Conservation (phyloP, 331 rosid species). For the Ulmus americana region DNA sequence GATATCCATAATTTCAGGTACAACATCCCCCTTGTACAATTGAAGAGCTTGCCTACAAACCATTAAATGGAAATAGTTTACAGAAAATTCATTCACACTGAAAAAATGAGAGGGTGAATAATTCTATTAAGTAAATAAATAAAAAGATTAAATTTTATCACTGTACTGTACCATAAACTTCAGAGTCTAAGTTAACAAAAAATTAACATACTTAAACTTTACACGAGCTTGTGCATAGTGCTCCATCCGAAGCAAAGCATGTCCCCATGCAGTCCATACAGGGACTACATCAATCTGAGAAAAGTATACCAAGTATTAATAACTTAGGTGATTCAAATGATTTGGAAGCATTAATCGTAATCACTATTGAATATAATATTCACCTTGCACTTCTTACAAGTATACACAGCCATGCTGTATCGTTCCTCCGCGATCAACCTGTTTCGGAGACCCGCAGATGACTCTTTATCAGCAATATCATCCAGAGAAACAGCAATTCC, state of each 20-base stretch:
- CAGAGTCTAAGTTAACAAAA: slow-evolving; percentile 16
- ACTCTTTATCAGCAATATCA: slow-evolving; percentile 86
- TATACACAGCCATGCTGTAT: slow-evolving; percentile 98
- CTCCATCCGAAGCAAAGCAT: slow-evolving; percentile 95
- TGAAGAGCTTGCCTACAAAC: slow-evolving; percentile 95
- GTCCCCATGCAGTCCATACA: slow-evolving; percentile 99
- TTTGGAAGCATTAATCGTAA: slow-evolving; percentile 16
- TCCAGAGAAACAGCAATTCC: slow-evolving; percentile 96
- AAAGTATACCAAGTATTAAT: slow-evolving; percentile 22
- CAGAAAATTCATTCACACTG: slow-evolving; percentile 4
- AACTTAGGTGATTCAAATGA: slow-evolving; percentile 20
- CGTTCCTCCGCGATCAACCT: slow-evolving; percentile 83
- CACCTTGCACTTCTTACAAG: slow-evolving; percentile 97
- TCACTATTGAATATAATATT: slow-evolving; percentile 13
- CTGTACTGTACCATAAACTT: slow-evolving; percentile 9
- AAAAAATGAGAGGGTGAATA: neutral
- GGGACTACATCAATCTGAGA: slow-evolving; percentile 92
- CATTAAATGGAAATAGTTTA: slow-evolving; percentile 18
- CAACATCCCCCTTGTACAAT: slow-evolving; percentile 74
- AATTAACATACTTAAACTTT: slow-evolving; percentile 70
- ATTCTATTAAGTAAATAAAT: neutral
- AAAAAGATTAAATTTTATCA: neutral
- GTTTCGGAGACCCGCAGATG: slow-evolving; percentile 87
- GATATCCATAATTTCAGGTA: slow-evolving; percentile 75
- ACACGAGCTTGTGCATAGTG: slow-evolving; percentile 96